Conservation (phyloP, 2,329 filamentous ascomycete species). For the Aspergillus fischeri region DNA sequence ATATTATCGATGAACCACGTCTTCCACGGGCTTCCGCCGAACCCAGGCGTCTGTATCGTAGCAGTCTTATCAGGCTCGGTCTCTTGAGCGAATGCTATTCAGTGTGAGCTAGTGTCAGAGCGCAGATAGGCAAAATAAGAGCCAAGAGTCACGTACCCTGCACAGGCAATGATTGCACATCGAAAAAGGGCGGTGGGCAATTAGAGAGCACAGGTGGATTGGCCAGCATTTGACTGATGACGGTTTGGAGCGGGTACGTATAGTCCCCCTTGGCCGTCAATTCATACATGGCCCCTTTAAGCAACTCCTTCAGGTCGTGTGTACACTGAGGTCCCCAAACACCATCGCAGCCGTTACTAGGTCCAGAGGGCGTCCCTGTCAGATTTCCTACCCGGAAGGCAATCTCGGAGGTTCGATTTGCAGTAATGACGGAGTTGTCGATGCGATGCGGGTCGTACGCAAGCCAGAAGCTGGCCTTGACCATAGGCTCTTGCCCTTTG, state of each 20-base stretch:
- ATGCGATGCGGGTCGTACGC: slow-evolving; percentile 27
- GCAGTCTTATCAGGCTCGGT: slow-evolving; percentile 22
- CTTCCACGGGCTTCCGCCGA: slow-evolving; percentile 27
- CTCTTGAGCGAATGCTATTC: slow-evolving; percentile 31
- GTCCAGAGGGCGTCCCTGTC: slow-evolving; percentile 30
- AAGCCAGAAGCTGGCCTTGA: slow-evolving; percentile 36
- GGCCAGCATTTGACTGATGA: slow-evolving; percentile 25
- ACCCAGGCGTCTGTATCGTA: slow-evolving; percentile 27
- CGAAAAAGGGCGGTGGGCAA: slow-evolving; percentile 30
- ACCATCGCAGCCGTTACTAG: slow-evolving; percentile 36
- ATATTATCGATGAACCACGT: slow-evolving; percentile 36
- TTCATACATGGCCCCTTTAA: slow-evolving; percentile 25
- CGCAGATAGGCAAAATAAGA: not conserved
- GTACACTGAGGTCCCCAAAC: slow-evolving; percentile 35
- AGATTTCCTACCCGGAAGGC: slow-evolving; percentile 35
- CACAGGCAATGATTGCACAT: slow-evolving; percentile 30
- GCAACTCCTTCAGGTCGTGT: slow-evolving; percentile 23
- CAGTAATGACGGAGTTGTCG: slow-evolving; percentile 22
- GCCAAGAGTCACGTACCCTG: slow-evolving; percentile 22
- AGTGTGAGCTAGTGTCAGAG: slow-evolving; percentile 6
- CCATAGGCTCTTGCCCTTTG: slow-evolving; percentile 30
- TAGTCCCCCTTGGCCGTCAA: slow-evolving; percentile 26
- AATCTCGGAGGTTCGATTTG: slow-evolving; percentile 35
- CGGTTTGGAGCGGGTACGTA: slow-evolving; percentile 25
- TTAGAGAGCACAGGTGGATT: slow-evolving; percentile 18